Percentiles rank a stretch among this genome's conserved stretches.
Conservation (phyloP, 1,284 basidiomycete species). For the Spongispora temasekensis region DNA sequence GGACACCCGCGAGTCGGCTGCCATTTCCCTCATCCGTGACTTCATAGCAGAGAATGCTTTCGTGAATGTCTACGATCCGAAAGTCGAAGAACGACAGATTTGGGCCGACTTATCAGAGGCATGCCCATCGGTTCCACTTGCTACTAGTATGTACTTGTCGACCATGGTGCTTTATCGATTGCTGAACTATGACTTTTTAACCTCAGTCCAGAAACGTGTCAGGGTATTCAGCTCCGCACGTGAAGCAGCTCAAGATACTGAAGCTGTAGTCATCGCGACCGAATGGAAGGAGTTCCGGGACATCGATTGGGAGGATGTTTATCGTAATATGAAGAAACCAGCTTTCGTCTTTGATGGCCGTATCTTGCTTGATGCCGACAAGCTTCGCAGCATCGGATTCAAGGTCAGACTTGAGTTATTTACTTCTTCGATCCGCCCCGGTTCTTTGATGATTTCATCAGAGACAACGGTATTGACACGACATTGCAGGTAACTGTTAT, state of each 20-base stretch:
- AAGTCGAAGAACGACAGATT: conserved; percentile 74
- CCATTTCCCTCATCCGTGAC: conserved; percentile 92
- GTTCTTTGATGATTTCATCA: conserved; percentile 11
- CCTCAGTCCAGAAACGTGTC: conserved; percentile 83
- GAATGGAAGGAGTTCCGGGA: conserved; percentile 96
- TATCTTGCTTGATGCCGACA: conserved; percentile 79
- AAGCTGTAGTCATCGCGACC: conserved; percentile 91
- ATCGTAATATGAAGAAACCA: conserved; percentile 92
- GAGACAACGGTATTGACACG: conserved; percentile 11
- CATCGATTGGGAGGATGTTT: conserved; percentile 89
- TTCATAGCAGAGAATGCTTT: conserved; percentile 90
- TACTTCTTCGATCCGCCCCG: neutral
- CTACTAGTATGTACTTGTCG: conserved; percentile 53
- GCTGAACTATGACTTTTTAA: neutral
- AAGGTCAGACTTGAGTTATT: conserved; percentile 58
- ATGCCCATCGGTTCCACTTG: conserved; percentile 55
- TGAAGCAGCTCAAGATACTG: conserved; percentile 87
- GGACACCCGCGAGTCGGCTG: conserved; percentile 96
- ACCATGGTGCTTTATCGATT: neutral
- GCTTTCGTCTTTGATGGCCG: conserved; percentile 95
- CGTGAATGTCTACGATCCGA: conserved; percentile 91
- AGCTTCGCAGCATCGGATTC: conserved; percentile 89
- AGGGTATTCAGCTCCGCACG: conserved; percentile 75
- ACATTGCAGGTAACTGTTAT: conserved; percentile 35
- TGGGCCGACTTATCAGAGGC: conserved; percentile 77